Percentiles rank a stretch among this genome's conserved stretches.
These are phyloP conservation scores for Rubia balearica DNA, from an alignment of 305 asterid genomes.

Conservation along the genomic window DNA sequence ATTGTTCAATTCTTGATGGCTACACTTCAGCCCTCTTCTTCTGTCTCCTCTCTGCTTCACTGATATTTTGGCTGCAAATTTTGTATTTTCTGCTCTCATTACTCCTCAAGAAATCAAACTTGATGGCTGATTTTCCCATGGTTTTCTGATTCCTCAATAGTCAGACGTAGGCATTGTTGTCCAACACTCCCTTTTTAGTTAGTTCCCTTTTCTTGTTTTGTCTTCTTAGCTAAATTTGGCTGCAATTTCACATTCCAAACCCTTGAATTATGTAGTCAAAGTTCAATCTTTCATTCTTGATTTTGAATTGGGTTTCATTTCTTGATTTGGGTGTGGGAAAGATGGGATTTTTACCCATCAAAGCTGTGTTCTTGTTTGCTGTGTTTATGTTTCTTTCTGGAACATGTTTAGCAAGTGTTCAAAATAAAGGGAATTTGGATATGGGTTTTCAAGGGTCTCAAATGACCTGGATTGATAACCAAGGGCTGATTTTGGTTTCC, in stretches of 20 bases:
- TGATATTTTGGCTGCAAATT: slow-evolving; percentile 10
- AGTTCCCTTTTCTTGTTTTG: background rate
- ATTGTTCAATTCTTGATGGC: slow-evolving; percentile 29
- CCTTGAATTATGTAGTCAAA: slow-evolving; percentile 4
- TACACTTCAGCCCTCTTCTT: slow-evolving; percentile 15
- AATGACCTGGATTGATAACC: slow-evolving; percentile 70
- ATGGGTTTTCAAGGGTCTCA: slow-evolving; percentile 63
- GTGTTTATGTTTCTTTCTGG: slow-evolving; percentile 30
- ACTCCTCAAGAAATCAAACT: background rate
- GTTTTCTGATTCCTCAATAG: background rate
- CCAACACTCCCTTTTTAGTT: background rate
- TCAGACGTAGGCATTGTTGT: slow-evolving; percentile 14
- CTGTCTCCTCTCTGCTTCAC: slow-evolving; percentile 9
- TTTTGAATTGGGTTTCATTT: slow-evolving; percentile 11
- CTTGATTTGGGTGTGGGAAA: slow-evolving; percentile 37
- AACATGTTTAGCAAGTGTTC: slow-evolving; percentile 50
- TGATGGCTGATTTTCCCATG: slow-evolving; percentile 1
- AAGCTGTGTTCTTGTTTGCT: slow-evolving; percentile 15
- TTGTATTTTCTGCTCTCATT: background rate
- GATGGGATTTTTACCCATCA: slow-evolving; percentile 28
- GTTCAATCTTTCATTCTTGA: slow-evolving; percentile 2
- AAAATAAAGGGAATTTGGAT: slow-evolving; percentile 42
- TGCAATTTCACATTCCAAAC: background rate
- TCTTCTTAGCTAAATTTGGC: background rate
- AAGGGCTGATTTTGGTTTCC: slow-evolving; percentile 65